phyloP scores from a whole-genome alignment of 2,329 filamentous ascomycete species.

The Byssochlamys sp. region DNA sequence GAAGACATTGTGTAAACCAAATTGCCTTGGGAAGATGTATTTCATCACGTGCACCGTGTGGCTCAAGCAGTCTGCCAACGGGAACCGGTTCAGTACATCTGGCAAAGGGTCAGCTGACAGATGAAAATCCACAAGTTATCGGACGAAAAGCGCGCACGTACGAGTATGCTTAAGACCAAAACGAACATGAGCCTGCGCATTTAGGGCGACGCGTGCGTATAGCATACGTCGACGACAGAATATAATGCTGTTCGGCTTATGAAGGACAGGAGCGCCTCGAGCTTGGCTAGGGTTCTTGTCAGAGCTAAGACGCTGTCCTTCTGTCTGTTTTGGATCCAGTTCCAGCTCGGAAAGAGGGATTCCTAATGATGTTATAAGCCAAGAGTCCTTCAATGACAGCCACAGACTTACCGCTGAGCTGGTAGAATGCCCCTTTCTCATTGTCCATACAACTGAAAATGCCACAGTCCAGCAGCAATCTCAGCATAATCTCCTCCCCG shows the following conservation, averaged over 20 bases:
- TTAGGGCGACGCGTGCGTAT: constrained; percentile 67
- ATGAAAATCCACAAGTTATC: background rate
- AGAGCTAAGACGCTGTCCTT: background rate
- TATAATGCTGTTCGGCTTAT: constrained; percentile 48
- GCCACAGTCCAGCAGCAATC: constrained; percentile 66
- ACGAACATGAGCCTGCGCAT: constrained; percentile 55
- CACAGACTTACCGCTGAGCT: constrained; percentile 60
- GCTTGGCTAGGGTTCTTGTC: background rate
- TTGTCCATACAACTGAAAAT: constrained; percentile 58
- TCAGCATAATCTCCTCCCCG: constrained; percentile 67
- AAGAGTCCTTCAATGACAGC: background rate
- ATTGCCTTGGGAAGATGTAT: constrained; percentile 88
- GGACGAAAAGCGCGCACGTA: constrained; percentile 39
- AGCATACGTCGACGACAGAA: constrained; percentile 78
- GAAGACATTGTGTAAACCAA: constrained; percentile 86
- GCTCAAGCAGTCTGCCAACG: constrained; percentile 32
- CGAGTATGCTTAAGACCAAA: constrained; percentile 74
- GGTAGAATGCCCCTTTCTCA: constrained; percentile 59
- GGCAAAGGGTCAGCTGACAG: constrained; percentile 1
- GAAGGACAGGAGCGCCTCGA: background rate
- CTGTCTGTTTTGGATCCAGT: constrained; percentile 2
- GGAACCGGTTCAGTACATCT: constrained; percentile 74
- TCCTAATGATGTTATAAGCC: constrained; percentile 12
- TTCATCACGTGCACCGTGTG: constrained; percentile 68
- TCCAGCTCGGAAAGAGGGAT: constrained; percentile 22